Conservation (phyloP, 345 rosid genomes). For the Arabidopsis thaliana region TAIR10.1 NC_003070.9:4036001-4036500, state of each 20-base stretch:
- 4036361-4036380: conserved; percentile 88
- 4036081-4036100: conserved; percentile 78
- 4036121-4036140: conserved; percentile 70
- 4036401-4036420: conserved; percentile 48
- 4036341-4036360: conserved; percentile 71
- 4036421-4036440: conserved; percentile 65
- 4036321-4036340: conserved; percentile 62
- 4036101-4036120: conserved; percentile 77
- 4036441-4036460: conserved; percentile 59
- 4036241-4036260: conserved; percentile 69
- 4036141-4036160: neutral
- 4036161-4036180: neutral
- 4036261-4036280: conserved; percentile 51
- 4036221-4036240: conserved; percentile 83
- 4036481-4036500: conserved; percentile 32
- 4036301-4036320: conserved; percentile 98
- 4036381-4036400: conserved; percentile 62
- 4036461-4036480: conserved; percentile 59
- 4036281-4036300: conserved; percentile 90
- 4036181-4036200: neutral
- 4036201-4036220: conserved; percentile 62
- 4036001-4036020: conserved; percentile 89
- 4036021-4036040: conserved; percentile 95
- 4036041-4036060: conserved; percentile 98
- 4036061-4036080: conserved; percentile 87